phyloP scores from a whole-genome alignment of 202 grass and related monocot genomes.

The Zizania palustris region DNA sequence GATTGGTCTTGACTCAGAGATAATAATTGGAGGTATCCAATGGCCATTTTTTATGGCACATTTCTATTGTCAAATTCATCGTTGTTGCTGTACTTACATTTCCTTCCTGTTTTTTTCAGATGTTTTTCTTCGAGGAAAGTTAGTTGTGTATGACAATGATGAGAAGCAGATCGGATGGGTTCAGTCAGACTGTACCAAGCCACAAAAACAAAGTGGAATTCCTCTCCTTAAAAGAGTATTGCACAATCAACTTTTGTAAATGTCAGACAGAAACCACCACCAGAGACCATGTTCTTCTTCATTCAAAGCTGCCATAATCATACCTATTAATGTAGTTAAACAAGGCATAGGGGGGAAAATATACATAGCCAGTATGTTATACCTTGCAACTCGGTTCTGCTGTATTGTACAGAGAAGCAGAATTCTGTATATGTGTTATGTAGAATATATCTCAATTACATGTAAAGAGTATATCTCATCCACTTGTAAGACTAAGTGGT shows the following conservation, averaged over 20 bases:
- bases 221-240: conserved; percentile 52
- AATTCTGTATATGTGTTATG: conserved; percentile 22
- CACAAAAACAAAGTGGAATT: conserved; percentile 56
- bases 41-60: conserved; percentile 20
- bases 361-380: conserved; percentile 24
- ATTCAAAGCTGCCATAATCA: conserved; percentile 18
- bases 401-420: conserved; percentile 47
- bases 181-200: conserved; percentile 58
- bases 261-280: conserved; percentile 13
- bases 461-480: conserved; percentile 44
- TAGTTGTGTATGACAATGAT: conserved; percentile 81
- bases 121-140: conserved; percentile 74
- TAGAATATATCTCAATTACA: conserved; percentile 38
- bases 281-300: conserved; percentile 6
- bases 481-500: conserved; percentile 50
- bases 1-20: conserved; percentile 58
- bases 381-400: conserved; percentile 14
- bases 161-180: conserved; percentile 66
- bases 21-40: conserved; percentile 84
- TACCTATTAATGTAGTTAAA: conserved; percentile 30
- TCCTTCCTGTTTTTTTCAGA: conserved; percentile 46
- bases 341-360: conserved; percentile 24
- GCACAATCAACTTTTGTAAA: conserved; percentile 37
- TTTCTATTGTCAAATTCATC: not conserved
- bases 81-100: conserved; percentile 20